phyloP scores from a whole-genome alignment of 2,329 filamentous ascomycete species.

The Tolypocladium inflatum region DNA sequence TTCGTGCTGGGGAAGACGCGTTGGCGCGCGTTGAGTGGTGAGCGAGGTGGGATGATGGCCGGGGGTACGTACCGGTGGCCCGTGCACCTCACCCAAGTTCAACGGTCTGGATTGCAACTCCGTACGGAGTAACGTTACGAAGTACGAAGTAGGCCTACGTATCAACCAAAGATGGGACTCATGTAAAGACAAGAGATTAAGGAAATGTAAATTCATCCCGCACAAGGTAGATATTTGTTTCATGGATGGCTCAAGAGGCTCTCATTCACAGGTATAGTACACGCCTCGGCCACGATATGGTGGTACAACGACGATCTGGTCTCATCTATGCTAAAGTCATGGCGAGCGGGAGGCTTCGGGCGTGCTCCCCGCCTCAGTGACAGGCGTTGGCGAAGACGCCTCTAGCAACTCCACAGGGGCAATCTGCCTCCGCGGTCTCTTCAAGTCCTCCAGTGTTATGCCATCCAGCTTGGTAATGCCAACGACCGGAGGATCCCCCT shows the following conservation, averaged over 20 bases:
- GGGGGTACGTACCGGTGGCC: background rate
- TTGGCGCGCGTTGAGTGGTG: constrained; percentile 27
- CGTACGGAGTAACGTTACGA: background rate
- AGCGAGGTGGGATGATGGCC: background rate
- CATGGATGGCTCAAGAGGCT: background rate
- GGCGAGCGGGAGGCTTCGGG: constrained; percentile 20
- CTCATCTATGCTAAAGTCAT: background rate
- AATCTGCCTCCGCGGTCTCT: constrained; percentile 64
- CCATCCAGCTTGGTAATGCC: constrained; percentile 87
- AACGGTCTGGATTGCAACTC: too few relatives aligned
- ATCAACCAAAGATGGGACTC: background rate
- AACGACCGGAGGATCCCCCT: constrained; percentile 80
- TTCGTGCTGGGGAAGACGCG: constrained; percentile 18
- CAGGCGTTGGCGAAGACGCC: constrained; percentile 20
- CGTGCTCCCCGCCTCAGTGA: constrained; percentile 22
- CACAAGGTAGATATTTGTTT: background rate
- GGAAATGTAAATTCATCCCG: background rate
- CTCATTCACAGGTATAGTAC: background rate
- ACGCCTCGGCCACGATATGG: background rate
- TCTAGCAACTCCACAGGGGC: constrained; percentile 32
- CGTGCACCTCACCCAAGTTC: background rate
- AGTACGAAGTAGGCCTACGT: too few relatives aligned
- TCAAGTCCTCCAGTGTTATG: constrained; percentile 73
- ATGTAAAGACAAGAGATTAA: background rate
- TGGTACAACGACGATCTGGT: constrained; percentile 3